Base-by-base conservation (phyloP, 1,139 yeast species). In the Protomyces arabidopsidicola region DNA sequence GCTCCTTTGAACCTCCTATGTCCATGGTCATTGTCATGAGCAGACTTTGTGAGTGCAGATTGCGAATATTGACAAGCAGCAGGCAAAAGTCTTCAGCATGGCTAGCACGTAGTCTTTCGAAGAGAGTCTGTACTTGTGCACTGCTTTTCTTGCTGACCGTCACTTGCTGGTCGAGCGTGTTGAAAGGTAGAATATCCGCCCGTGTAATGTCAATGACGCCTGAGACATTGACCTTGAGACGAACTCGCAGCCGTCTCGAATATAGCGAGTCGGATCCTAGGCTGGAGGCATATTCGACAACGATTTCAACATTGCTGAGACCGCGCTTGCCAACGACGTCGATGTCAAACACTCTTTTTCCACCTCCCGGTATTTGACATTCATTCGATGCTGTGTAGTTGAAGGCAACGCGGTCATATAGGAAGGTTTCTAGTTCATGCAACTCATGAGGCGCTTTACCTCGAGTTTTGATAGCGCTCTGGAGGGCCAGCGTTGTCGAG, bases 181-280 rank as follows among this genome's bases (percentile, higher is more conserved):
- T 72, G 31, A 82, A 72, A 0, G 91, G 88, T 12, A 87, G 74
- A 10, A 89, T 75, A 70, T 88, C 95, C 72, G 87, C 87, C 3
- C 89, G 87, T 1, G 87, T 85, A 5, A 90, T 74, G 67, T 88
- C 95, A 54, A 88, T 79, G 51, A 90, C 84, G 1, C 90, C 83
- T 68, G 83, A 80, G 1, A 89, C 88, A 0, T 93, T 82, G 2
- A 88, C 79, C 64, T 80, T 81, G 34, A 90, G 75, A 0, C 95
- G 93, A 2, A 89, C 79, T 2, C 80, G 78, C 22, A 88, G 75
- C 42, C 78, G 79, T 69, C 93, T 80, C 5, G 82, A 76, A 72
- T 83, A 85, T 5, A 69, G 67, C 12, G 42, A 1, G 38, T 20
- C 45, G 9, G 51, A 45, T 14, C 35, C 38, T 20, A 18, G 9